Evolutionary conservation across 768 basidiomycete species (phyloP).

Genomic region (Tylopilus balloui): DNA sequence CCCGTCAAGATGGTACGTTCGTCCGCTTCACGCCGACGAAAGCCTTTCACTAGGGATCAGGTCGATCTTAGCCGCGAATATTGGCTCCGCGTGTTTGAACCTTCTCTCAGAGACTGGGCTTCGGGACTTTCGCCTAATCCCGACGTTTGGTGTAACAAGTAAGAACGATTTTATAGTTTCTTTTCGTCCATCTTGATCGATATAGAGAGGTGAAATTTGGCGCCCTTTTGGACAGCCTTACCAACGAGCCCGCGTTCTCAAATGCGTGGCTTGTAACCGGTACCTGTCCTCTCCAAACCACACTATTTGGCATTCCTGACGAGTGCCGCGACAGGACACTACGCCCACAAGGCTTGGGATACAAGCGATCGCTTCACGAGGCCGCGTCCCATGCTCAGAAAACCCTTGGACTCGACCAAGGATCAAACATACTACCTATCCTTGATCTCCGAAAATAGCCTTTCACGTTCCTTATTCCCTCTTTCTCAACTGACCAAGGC

Average conservation of each 20-base stretch:
- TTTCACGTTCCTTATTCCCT: slow-evolving; percentile 75
- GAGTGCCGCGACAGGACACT: slow-evolving; percentile 58
- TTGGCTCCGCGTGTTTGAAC: slow-evolving; percentile 89
- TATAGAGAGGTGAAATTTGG: slow-evolving; percentile 88
- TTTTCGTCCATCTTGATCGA: not conserved
- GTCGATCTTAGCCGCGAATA: slow-evolving; percentile 88
- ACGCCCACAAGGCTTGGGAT: slow-evolving; percentile 68
- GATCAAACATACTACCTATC: slow-evolving; percentile 94
- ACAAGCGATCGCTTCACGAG: not conserved
- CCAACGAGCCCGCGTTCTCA: slow-evolving; percentile 26
- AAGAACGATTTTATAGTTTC: not conserved
- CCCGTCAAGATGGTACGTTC: slow-evolving; percentile 63
- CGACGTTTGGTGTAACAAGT: slow-evolving; percentile 91
- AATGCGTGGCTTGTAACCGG: slow-evolving; percentile 80
- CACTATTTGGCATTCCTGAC: not conserved
- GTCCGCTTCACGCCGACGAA: not conserved
- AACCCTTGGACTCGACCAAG: slow-evolving; percentile 57
- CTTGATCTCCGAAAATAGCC: slow-evolving; percentile 61
- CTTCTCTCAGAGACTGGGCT: slow-evolving; percentile 75
- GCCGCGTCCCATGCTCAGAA: slow-evolving; percentile 49
- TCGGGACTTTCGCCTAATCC: slow-evolving; percentile 84
- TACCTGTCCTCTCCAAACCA: slow-evolving; percentile 22
- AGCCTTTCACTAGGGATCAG: slow-evolving; percentile 34
- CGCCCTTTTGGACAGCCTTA: slow-evolving; percentile 66
- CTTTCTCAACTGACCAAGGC: slow-evolving; percentile 62